Evolutionary conservation across 306 rosid species (phyloP).

Genomic region (Cicer cuneatum): DNA sequence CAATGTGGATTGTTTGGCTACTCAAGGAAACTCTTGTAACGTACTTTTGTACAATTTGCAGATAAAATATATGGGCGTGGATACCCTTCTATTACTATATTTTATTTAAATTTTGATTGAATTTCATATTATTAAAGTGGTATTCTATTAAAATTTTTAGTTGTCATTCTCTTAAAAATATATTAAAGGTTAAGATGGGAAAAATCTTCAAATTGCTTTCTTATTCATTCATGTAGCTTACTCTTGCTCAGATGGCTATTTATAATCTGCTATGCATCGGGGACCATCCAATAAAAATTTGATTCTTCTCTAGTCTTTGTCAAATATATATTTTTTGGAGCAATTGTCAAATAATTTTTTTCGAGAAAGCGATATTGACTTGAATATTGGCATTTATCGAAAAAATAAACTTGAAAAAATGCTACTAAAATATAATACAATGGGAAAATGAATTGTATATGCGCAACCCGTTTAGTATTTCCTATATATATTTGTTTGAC

Average conservation of each 20-base stretch:
- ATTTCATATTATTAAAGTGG: no score
- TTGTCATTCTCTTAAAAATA: no score
- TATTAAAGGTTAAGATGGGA: no score
- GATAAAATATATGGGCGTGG: slow-evolving; percentile 22
- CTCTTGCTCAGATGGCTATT: slow-evolving; percentile 20
- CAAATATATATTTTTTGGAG: neutral
- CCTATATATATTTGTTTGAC: slow-evolving; percentile 2
- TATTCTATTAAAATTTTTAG: no score
- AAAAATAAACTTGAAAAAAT: neutral
- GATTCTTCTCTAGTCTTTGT: slow-evolving; percentile 28
- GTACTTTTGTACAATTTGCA: neutral
- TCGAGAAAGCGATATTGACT: slow-evolving; percentile 29
- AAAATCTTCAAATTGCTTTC: slow-evolving; percentile 18
- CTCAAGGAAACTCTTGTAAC: slow-evolving; percentile 26
- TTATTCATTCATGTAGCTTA: slow-evolving; percentile 44
- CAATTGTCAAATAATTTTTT: neutral
- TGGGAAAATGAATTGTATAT: slow-evolving; percentile 21
- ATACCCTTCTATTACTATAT: slow-evolving; percentile 1
- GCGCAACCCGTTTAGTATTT: slow-evolving; percentile 22
- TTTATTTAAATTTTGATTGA: no score
- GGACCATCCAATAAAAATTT: slow-evolving; percentile 27
- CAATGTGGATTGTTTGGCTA: slow-evolving; percentile 43
- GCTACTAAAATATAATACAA: neutral
- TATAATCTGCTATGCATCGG: neutral
- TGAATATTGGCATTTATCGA: neutral